Evolutionary conservation across 176 grass and related monocot species (phyloP), one percentile per base, ranked within the genome.

Genomic region (Cocos nucifera): DNA sequence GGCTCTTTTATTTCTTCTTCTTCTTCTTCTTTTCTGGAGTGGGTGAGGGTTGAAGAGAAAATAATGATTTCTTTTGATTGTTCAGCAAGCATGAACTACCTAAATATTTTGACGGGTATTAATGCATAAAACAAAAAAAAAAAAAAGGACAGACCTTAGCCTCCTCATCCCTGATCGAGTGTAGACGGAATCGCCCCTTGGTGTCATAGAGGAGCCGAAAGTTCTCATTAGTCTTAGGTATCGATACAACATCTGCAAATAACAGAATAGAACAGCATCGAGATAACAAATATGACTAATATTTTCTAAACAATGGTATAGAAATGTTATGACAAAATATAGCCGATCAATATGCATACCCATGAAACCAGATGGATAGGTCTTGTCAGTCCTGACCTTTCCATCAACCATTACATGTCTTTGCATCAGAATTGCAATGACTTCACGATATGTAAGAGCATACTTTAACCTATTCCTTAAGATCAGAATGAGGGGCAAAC

Each of bases 201-300:
- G 69, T 71, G 69, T 71, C 69, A 71, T 71, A 71, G 58, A 71
- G 69, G 19, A 71, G 57, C 1, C 69, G 69, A 21, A 71, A 71
- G 17, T 60, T 71, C 57, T 71, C 69, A 30, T 71, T 71, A 16
- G 69, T 71, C 69, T 71, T 61, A 15, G 69, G 69, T 8, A 71
- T 71, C 7, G 69, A 71, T 16, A 71, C 56, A 61, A 61, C 69
- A 71, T 71, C 69, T 71, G 49, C 56, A 52, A 5, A n/a, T 57
- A 58, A 16, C 62, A 65, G 4, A 18, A 44, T 44, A 44, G 35
- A 44, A 44, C 35, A 44, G 35, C 35, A 44, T 44, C 8, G 2
- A 44, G 8, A 12, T 44, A 44, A 44, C 8, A 44, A 12, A 44
- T 14, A 44, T 3, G 8, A 44, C 10, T 44, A 12, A 44, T 44